These are phyloP conservation scores for Penicillium flavigenum DNA, from an alignment of 495 filamentous ascomycete genomes.

Conservation along the genomic window DNA sequence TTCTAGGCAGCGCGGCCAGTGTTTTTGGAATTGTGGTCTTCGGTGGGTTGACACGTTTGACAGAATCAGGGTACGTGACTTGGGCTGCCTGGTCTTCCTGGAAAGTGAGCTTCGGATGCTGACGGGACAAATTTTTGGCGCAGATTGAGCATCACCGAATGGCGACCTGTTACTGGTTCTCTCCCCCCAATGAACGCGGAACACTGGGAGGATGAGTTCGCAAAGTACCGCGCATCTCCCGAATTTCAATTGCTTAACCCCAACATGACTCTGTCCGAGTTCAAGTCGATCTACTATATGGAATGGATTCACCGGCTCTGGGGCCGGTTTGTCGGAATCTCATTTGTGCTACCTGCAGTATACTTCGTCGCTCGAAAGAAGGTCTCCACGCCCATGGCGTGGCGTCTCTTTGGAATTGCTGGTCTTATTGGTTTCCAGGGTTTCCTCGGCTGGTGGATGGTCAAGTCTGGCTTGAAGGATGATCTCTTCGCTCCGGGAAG, in stretches of 20 bases:
- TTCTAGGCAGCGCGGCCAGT: slow-evolving; percentile 83
- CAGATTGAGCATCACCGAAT: slow-evolving; percentile 98
- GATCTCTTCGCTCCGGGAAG: slow-evolving; percentile 88
- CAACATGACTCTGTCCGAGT: slow-evolving; percentile 86
- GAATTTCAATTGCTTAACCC: slow-evolving; percentile 90
- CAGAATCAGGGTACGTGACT: slow-evolving; percentile 81
- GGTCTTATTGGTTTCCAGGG: slow-evolving; percentile 93
- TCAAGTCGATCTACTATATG: slow-evolving; percentile 99
- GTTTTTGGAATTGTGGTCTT: slow-evolving; percentile 97
- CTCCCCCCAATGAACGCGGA: slow-evolving; percentile 73
- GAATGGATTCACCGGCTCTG: slow-evolving; percentile 97
- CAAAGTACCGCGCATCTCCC: slow-evolving; percentile 84
- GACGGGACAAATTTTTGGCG: slow-evolving; percentile 18
- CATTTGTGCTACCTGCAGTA: slow-evolving; percentile 80
- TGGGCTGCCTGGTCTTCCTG: background rate
- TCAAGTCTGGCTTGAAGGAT: slow-evolving; percentile 90
- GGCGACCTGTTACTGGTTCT: slow-evolving; percentile 92
- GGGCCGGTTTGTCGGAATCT: slow-evolving; percentile 88
- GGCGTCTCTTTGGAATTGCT: slow-evolving; percentile 76
- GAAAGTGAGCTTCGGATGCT: slow-evolving; percentile 14
- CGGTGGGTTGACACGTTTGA: slow-evolving; percentile 87
- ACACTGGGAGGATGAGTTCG: slow-evolving; percentile 89
- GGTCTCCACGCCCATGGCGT: slow-evolving; percentile 75
- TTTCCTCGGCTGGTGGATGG: slow-evolving; percentile 99
- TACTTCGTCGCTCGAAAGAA: slow-evolving; percentile 85